phyloP scores from a whole-genome alignment of 148 eudicot genomes.

The Camellia granthamiana region DNA sequence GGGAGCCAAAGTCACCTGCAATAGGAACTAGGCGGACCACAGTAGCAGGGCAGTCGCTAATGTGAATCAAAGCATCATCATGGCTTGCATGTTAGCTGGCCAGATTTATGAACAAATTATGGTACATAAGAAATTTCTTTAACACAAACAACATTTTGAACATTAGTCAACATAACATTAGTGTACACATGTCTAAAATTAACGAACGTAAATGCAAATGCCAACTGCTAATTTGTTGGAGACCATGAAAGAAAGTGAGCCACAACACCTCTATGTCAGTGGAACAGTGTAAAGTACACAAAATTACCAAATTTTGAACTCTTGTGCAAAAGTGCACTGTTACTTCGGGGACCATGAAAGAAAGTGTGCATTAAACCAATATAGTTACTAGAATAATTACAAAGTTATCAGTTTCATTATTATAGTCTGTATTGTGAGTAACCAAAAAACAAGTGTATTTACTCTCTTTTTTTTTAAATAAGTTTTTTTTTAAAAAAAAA shows the following conservation, averaged over 20 bases:
- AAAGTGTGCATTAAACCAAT: too few relatives aligned
- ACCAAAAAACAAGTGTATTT: not conserved
- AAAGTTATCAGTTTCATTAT: not conserved
- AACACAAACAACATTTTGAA: not conserved
- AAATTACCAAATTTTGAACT: too few relatives aligned
- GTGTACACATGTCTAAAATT: not conserved
- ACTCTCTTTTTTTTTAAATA: too few relatives aligned
- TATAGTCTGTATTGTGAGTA: not conserved
- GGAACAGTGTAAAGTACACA: too few relatives aligned
- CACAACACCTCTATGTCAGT: not conserved
- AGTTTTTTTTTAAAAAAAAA: too few relatives aligned
- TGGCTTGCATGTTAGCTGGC: not conserved
- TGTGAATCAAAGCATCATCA: not conserved
- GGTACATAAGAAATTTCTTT: not conserved
- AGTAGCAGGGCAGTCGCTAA: not conserved
- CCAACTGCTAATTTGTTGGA: not conserved
- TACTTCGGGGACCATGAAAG: too few relatives aligned
- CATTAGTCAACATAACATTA: not conserved
- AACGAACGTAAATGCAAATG: not conserved
- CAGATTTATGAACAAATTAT: not conserved
- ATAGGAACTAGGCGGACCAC: not conserved
- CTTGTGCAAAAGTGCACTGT: too few relatives aligned
- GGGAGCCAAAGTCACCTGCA: constrained; percentile 1
- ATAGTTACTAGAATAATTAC: not conserved
- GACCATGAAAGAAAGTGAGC: not conserved